phyloP scores from a whole-genome alignment of 1,139 yeast species.

The Kodamaea plutei region DNA sequence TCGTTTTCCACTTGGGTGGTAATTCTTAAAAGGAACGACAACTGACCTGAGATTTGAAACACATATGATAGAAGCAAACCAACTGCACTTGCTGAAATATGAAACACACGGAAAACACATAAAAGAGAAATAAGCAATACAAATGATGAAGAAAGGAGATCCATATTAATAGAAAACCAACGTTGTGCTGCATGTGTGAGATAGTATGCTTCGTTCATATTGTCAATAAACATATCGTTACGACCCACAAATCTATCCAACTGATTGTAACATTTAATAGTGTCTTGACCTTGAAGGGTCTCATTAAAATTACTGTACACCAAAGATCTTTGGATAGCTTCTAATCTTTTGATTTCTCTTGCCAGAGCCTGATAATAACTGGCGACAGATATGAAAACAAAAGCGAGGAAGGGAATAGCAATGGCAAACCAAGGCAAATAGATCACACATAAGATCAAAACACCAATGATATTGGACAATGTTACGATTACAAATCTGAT shows the following conservation, averaged over 20 bases:
- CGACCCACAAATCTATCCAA: conserved; percentile 12
- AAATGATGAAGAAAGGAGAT: too few species aligned
- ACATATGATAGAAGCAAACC: too few species aligned
- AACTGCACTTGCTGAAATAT: too few species aligned
- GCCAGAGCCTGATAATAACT: conserved; percentile 18
- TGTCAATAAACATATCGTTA: too few species aligned
- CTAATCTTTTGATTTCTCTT: conserved; percentile 19
- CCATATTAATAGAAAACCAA: too few species aligned
- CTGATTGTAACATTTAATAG: conserved; percentile 16
- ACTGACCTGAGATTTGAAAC: too few species aligned
- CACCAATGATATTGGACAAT: conserved; percentile 52
- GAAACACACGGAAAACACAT: too few species aligned
- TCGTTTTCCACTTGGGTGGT: too few species aligned
- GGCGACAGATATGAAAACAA: conserved; percentile 13
- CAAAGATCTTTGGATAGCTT: conserved; percentile 18
- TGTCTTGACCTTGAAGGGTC: conserved; percentile 16
- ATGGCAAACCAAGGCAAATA: conserved; percentile 46
- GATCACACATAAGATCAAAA: conserved; percentile 59
- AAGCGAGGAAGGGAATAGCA: conserved; percentile 16
- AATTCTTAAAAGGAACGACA: too few species aligned
- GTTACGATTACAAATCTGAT: conserved; percentile 46
- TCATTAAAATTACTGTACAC: conserved; percentile 21
- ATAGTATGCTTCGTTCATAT: too few species aligned
- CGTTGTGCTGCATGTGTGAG: too few species aligned
- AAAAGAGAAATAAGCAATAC: too few species aligned